Percentiles rank a stretch among this genome's conserved stretches.
phyloP scores from a whole-genome alignment of 2,329 filamentous ascomycete genomes.

The Colletotrichum scovillei region DNA sequence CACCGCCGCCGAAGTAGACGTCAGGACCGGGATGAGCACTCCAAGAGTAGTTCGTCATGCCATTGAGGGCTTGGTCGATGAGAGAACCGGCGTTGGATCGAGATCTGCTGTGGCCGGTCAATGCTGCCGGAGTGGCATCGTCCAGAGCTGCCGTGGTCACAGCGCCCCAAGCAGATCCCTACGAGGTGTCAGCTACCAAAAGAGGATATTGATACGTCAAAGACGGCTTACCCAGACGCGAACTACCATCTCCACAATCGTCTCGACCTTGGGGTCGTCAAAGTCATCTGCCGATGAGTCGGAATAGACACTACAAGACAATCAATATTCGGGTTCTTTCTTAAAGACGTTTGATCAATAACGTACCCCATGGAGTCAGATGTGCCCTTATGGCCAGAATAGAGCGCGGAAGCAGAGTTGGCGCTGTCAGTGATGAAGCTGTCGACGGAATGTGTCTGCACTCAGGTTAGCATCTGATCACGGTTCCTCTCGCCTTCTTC shows the following conservation, averaged over 20 bases:
- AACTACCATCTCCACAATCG: slow-evolving; percentile 82
- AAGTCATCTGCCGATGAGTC: slow-evolving; percentile 80
- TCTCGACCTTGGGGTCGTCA: slow-evolving; percentile 89
- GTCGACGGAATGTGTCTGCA: slow-evolving; percentile 81
- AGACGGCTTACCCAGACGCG: slow-evolving; percentile 70
- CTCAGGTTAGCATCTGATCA: background rate
- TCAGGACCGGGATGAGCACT: slow-evolving; percentile 80
- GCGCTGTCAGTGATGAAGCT: slow-evolving; percentile 88
- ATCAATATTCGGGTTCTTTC: background rate
- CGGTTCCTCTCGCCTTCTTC: too few species aligned
- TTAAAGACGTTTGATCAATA: background rate
- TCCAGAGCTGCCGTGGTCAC: slow-evolving; percentile 84
- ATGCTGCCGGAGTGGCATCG: slow-evolving; percentile 83
- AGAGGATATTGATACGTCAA: fast-evolving
- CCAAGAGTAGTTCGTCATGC: slow-evolving; percentile 85
- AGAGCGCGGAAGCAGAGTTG: slow-evolving; percentile 85
- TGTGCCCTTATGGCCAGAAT: slow-evolving; percentile 84
- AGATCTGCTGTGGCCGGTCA: slow-evolving; percentile 78
- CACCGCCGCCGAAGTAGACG: slow-evolving; percentile 85
- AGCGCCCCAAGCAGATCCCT: slow-evolving; percentile 68
- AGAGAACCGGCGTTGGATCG: slow-evolving; percentile 77
- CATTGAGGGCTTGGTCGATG: slow-evolving; percentile 81
- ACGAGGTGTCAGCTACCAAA: slow-evolving; percentile 30
- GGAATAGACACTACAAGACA: slow-evolving; percentile 69
- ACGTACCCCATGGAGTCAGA: slow-evolving; percentile 80